A percentile compares a stretch with the other conserved stretches of the same genome.
Conservation (phyloP, 1,284 basidiomycete genomes). For the Gomphus sp. region DNA sequence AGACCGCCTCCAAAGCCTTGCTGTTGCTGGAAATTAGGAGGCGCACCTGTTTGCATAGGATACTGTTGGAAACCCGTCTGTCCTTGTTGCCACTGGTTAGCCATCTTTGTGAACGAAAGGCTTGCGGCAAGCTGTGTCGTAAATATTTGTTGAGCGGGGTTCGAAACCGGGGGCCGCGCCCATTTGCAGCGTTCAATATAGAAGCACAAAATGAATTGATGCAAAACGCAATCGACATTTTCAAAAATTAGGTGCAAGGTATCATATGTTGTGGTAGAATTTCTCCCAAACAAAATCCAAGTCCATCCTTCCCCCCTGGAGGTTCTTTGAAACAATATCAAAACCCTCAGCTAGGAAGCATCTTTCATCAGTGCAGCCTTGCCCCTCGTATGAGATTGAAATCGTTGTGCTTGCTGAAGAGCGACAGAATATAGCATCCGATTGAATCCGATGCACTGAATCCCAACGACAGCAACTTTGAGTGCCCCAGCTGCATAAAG, state of each 20-base stretch:
- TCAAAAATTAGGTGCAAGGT: neutral
- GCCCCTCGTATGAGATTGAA: conserved; percentile 16
- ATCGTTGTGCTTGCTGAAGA: conserved; percentile 53
- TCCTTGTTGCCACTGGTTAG: conserved; percentile 53
- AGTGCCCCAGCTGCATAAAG: conserved; percentile 63
- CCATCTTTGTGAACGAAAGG: conserved; percentile 24
- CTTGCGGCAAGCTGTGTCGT: neutral
- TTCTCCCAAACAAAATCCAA: neutral
- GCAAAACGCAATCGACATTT: neutral
- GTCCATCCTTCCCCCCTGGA: neutral
- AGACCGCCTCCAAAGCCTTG: conserved; percentile 24
- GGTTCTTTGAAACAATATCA: neutral
- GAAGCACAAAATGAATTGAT: neutral
- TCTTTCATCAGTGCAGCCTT: neutral
- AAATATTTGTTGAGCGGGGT: neutral
- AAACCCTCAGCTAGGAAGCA: neutral
- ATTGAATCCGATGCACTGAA: conserved; percentile 70
- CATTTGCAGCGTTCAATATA: neutral
- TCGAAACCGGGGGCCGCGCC: too few species aligned
- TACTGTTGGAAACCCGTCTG: conserved; percentile 46
- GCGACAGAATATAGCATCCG: conserved; percentile 45
- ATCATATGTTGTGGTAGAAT: neutral
- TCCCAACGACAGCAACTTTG: conserved; percentile 57
- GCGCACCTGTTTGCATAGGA: conserved; percentile 51
- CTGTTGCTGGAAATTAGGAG: conserved; percentile 29